Base-by-base conservation (phyloP, 352 stramenopile species). In the Globisporangium emineosum region DNA sequence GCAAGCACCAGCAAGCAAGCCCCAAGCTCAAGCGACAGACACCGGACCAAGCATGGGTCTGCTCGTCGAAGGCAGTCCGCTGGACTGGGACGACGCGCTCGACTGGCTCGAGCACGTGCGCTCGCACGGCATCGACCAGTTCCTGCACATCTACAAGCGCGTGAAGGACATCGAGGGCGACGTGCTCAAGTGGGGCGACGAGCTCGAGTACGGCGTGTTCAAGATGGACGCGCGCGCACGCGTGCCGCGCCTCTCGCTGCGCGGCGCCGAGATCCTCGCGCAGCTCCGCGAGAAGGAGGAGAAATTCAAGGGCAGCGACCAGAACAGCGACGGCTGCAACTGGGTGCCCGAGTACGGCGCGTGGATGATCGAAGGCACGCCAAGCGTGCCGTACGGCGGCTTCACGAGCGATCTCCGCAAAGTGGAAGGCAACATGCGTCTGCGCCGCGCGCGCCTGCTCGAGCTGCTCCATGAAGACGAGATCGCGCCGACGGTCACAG, bases 281-380 rank as follows among this genome's bases (percentile, higher is more conserved):
- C 86, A 98, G 72, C 83, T 99, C 17, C 89, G 94, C 67, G 76
- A 83, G 42, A 97, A 98, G 68, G 91, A 98, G 73, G 70, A 77
- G 12, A 73, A 79, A 55, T 75, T 73, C 33, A 75, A 81, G 57
- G 60, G 43, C 43, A 47, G 47, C 25, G 62, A 50, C 58, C 61
- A 52, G 57, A 76, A 82, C 60, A 76, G 79, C 9, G 94, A 98
- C 72, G 97, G 95, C 15, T 99, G 94, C 78, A 98, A 86, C 64
- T 99, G 97, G 97, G 97, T 99, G 69, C 98, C 97, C 35, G 98
- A 99, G 76, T 99, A 99, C 74, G 98, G 98, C 47, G 87, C 91
- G 13, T 99, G 98, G 97, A 99, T 99, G 98, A 95, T 99, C 23
- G 98, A 99, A 81, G 94, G 96, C 50, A 99, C 97, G 57, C 97